A percentile compares a stretch with the other conserved stretches of the same genome.
These are phyloP conservation scores for Lentinula raphanica DNA, from an alignment of 768 basidiomycete species.

Conservation along the genomic window DNA sequence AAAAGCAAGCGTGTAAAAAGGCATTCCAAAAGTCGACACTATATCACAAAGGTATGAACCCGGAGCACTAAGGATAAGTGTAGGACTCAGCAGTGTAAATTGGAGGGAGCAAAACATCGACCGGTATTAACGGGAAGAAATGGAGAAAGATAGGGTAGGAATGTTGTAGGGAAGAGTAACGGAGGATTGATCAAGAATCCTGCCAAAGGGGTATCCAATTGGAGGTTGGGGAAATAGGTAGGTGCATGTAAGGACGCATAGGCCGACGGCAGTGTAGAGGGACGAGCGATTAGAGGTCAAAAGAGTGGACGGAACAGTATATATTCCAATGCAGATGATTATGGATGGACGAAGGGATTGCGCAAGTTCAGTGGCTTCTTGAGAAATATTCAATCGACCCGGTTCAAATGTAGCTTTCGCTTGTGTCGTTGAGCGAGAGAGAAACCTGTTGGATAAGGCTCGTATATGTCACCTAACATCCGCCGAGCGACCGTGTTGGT, in stretches of 20 bases:
- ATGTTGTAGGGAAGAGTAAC: neutral
- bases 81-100: neutral
- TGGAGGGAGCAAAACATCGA: neutral
- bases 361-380: too few species aligned
- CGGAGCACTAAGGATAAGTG: too few species aligned
- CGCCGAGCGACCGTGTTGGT: conserved; percentile 51
- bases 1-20: neutral
- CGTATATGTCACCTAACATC: neutral
- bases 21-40: neutral
- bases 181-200: neutral
- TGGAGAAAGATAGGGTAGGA: neutral
- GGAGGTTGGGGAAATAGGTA: neutral
- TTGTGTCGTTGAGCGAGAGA: neutral
- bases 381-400: neutral
- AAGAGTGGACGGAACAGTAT: conserved; percentile 1
- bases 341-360: neutral
- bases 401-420: neutral
- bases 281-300: neutral
- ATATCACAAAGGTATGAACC: too few species aligned
- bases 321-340: neutral
- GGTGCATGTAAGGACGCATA: neutral
- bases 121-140: neutral
- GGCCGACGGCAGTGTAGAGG: neutral
- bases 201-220: conserved; percentile 3
- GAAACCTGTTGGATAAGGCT: neutral